phyloP scores from a whole-genome alignment of 495 filamentous ascomycete species.

The Xylaria cubensis region DNA sequence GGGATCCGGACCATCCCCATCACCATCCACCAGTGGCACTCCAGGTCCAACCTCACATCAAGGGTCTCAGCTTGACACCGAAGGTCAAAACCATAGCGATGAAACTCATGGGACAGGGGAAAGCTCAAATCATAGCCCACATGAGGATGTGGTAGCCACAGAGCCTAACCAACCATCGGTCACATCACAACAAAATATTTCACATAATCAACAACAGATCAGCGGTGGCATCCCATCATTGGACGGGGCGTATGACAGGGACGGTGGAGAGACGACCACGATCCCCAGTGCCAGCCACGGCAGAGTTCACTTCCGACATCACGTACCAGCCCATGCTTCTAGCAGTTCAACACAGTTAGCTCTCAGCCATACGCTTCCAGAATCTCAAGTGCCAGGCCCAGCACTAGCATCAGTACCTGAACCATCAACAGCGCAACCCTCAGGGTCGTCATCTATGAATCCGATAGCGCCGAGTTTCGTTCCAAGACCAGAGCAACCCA shows the following conservation, averaged over 20 bases:
- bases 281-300: background rate
- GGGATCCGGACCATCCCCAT: background rate
- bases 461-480: slow-evolving; percentile 21
- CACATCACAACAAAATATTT: background rate
- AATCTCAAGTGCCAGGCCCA: background rate
- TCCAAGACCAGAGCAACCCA: background rate
- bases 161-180: background rate
- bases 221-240: background rate
- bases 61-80: background rate
- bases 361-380: background rate
- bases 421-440: background rate
- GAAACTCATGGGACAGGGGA: background rate
- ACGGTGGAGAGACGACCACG: background rate
- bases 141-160: background rate
- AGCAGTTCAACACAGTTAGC: background rate
- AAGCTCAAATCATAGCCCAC: background rate
- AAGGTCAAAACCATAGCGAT: slow-evolving; percentile 10
- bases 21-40: background rate
- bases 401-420: background rate
- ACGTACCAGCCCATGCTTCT: background rate
- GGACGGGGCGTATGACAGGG: background rate
- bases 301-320: background rate
- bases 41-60: background rate
- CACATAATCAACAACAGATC: background rate
- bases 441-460: slow-evolving; percentile 15